A percentile compares a stretch with the other conserved stretches of the same genome.
Conservation (phyloP, 306 rosid genomes). For the Vigna trinervia region DNA sequence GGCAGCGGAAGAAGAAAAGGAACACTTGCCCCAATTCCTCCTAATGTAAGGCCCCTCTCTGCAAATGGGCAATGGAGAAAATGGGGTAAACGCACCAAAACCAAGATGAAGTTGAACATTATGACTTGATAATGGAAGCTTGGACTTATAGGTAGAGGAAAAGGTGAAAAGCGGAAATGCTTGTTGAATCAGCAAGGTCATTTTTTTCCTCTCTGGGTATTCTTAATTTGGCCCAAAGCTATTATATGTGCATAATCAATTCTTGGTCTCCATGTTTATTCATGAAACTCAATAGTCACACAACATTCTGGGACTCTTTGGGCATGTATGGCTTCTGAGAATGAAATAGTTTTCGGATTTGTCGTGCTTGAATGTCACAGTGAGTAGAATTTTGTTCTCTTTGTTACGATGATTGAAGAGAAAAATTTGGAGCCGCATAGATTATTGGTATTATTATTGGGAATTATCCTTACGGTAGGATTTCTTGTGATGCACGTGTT, state of each 20-base stretch:
- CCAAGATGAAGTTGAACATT: conserved; percentile 37
- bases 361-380: not conserved
- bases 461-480: conserved; percentile 44
- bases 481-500: conserved; percentile 38
- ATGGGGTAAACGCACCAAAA: conserved; percentile 21
- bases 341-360: conserved; percentile 9
- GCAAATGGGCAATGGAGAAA: conserved; percentile 37
- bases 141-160: conserved; percentile 39
- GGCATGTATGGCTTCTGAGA: conserved; percentile 33
- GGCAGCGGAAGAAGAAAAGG: conserved; percentile 40
- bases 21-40: conserved; percentile 41
- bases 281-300: conserved; percentile 8
- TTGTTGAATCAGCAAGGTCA: conserved; percentile 52
- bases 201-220: conserved; percentile 38
- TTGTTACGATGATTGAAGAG: not conserved
- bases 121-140: conserved; percentile 19
- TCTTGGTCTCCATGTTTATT: conserved; percentile 2
- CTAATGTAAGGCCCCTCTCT: conserved; percentile 40
- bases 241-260: conserved; percentile 2
- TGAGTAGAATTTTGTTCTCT: not conserved
- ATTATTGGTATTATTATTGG: not conserved
- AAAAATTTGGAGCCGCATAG: conserved; percentile 43
- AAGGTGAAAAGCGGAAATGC: conserved; percentile 34
- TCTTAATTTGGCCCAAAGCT: conserved; percentile 40
- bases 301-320: conserved; percentile 33